Conservation (phyloP, 208 protist species). For the Borovskyia barvae region DNA sequence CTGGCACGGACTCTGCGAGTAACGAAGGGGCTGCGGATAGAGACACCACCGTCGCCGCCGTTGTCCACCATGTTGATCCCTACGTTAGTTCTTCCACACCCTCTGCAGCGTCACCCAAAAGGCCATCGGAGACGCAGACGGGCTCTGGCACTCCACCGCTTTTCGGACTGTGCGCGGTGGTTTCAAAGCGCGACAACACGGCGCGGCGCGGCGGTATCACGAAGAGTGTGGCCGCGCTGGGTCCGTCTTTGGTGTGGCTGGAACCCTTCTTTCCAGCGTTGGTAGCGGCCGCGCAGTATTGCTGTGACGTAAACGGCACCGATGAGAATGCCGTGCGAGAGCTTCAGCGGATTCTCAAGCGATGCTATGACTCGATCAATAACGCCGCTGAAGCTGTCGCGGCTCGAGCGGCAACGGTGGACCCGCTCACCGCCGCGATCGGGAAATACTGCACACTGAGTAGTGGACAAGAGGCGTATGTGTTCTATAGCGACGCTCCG, state of each 20-base stretch:
- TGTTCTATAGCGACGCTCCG: slow-evolving; percentile 37
- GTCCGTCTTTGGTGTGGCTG: slow-evolving; percentile 63
- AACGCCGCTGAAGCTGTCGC: slow-evolving; percentile 25
- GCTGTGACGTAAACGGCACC: slow-evolving; percentile 61
- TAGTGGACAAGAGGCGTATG: slow-evolving; percentile 33
- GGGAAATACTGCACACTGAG: slow-evolving; percentile 31
- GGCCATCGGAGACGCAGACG: not conserved
- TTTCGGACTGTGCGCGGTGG: slow-evolving; percentile 72
- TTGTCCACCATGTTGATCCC: too few relatives aligned
- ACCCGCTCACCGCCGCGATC: slow-evolving; percentile 36
- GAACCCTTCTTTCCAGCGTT: slow-evolving; percentile 73
- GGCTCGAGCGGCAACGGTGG: slow-evolving; percentile 18
- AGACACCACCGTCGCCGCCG: not conserved
- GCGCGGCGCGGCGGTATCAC: slow-evolving; percentile 71
- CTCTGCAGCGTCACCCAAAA: not conserved
- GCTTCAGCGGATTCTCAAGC: slow-evolving; percentile 51
- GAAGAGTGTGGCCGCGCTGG: slow-evolving; percentile 75
- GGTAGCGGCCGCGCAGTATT: slow-evolving; percentile 63
- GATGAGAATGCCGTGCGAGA: slow-evolving; percentile 43
- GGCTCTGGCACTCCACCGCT: too few relatives aligned
- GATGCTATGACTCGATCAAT: slow-evolving; percentile 56
- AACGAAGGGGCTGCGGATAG: slow-evolving; percentile 7
- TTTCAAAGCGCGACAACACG: slow-evolving; percentile 59
- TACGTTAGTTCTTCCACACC: too few relatives aligned
- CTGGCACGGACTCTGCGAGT: slow-evolving; percentile 1